Evolutionary conservation across 345 rosid genomes (phyloP).

Genomic region (Cardamine occulta): DNA sequence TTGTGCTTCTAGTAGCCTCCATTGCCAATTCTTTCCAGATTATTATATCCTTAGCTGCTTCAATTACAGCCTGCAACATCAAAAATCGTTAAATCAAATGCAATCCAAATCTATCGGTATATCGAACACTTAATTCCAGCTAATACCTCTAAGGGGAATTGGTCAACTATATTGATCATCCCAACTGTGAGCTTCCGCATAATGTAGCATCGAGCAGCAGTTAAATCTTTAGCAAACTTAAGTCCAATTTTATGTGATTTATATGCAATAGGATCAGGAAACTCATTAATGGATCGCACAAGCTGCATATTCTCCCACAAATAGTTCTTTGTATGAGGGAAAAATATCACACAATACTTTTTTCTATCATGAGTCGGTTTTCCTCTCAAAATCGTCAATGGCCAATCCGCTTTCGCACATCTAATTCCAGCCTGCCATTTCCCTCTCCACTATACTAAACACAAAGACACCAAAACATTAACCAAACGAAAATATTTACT

Average conservation of each 20-base stretch:
- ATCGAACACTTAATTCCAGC: not conserved
- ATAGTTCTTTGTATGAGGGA: conserved; percentile 92
- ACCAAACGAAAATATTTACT: not conserved
- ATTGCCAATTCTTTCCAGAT: conserved; percentile 95
- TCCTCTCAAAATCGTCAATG: conserved; percentile 84
- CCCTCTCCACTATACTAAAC: conserved; percentile 88
- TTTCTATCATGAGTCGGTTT: conserved; percentile 95
- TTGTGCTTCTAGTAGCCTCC: conserved; percentile 78
- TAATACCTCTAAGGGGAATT: conserved; percentile 74
- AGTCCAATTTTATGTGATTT: conserved; percentile 74
- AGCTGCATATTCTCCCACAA: conserved; percentile 98
- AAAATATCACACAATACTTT: conserved; percentile 86
- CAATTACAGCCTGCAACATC: conserved; percentile 70
- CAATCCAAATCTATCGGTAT: not conserved
- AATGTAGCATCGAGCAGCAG: conserved; percentile 75
- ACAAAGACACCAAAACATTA: conserved; percentile 31
- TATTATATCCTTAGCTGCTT: conserved; percentile 68
- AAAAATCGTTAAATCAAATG: conserved; percentile 20
- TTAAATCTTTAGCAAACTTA: conserved; percentile 83
- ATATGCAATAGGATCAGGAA: conserved; percentile 88
- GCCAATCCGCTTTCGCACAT: conserved; percentile 95
- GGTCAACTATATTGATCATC: conserved; percentile 88
- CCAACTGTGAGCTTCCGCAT: conserved; percentile 87
- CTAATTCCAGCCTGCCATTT: conserved; percentile 97
- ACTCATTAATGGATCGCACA: conserved; percentile 71